phyloP scores from a whole-genome alignment of 768 basidiomycete genomes.

The Hypholoma sublateritium region DNA sequence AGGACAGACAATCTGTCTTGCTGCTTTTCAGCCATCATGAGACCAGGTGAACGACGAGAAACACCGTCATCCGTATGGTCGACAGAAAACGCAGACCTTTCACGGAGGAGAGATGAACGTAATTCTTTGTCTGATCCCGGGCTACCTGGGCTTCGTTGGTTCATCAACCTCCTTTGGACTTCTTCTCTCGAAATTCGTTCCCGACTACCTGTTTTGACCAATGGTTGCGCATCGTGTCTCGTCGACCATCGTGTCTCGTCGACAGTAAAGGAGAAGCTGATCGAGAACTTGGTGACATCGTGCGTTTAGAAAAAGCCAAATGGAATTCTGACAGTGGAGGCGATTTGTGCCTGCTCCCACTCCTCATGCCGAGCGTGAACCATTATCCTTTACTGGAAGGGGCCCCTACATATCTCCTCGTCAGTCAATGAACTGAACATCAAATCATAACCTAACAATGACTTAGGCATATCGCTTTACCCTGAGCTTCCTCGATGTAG shows the following conservation, averaged over 20 bases:
- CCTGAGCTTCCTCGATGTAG: no score
- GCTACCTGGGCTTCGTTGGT: constrained; percentile 19
- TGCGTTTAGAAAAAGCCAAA: constrained; percentile 12
- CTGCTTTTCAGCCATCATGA: constrained; percentile 30
- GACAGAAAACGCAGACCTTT: constrained; percentile 4
- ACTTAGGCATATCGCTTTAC: no score
- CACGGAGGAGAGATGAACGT: background rate
- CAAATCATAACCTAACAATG: no score
- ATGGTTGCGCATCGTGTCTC: constrained; percentile 4
- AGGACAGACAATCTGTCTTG: constrained; percentile 37
- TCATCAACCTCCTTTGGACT: constrained; percentile 23
- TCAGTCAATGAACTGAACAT: no score
- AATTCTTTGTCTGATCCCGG: constrained; percentile 8
- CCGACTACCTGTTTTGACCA: constrained; percentile 20
- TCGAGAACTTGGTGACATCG: constrained; percentile 19
- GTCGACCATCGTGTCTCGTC: constrained; percentile 1
- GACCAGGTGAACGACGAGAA: constrained; percentile 2
- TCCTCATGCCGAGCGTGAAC: no score
- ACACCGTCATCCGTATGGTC: background rate
- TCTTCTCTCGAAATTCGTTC: constrained; percentile 27
- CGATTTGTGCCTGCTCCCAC: background rate
- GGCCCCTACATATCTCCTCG: no score
- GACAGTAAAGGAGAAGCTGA: constrained; percentile 21
- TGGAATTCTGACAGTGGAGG: constrained; percentile 12
- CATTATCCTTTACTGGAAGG: no score